These are phyloP conservation scores for Kwoniella newhampshirensis DNA, from an alignment of 768 basidiomycete genomes.

Conservation along the genomic window DNA sequence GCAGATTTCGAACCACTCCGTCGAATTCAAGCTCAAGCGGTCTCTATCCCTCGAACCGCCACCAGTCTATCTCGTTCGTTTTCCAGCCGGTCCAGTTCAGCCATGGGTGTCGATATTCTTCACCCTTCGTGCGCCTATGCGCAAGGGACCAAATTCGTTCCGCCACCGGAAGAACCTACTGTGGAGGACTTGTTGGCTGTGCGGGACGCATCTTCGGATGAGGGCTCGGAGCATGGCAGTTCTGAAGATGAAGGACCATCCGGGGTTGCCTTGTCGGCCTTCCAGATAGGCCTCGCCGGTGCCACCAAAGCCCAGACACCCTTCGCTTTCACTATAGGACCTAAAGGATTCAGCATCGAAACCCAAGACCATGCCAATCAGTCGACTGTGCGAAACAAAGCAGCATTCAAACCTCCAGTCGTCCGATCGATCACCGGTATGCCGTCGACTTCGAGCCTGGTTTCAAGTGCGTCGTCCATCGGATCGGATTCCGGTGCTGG, in stretches of 20 bases:
- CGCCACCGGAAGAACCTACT: slow-evolving; percentile 10
- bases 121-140: too few relatives aligned
- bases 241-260: slow-evolving; percentile 5
- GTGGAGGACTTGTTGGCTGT: slow-evolving; percentile 10
- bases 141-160: slow-evolving; percentile 2
- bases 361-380: not conserved
- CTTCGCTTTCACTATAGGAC: slow-evolving; percentile 24
- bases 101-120: too few relatives aligned
- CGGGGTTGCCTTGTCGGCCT: not conserved
- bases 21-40: not conserved
- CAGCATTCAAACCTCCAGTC: not conserved
- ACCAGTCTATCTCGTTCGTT: too few relatives aligned
- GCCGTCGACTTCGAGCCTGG: slow-evolving; percentile 4
- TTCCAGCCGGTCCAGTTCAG: too few relatives aligned
- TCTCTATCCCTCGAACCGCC: not conserved
- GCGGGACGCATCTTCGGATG: slow-evolving; percentile 19
- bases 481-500: slow-evolving; percentile 12
- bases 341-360: slow-evolving; percentile 20
- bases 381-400: not conserved
- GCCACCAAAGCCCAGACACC: not conserved
- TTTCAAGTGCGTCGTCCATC: slow-evolving; percentile 8
- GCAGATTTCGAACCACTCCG: slow-evolving; percentile 5
- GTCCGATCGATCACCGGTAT: slow-evolving; percentile 5
- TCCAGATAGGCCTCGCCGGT: not conserved
- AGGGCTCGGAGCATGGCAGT: slow-evolving; percentile 5